Conservation (phyloP, 148 eudicot genomes). For the Selenicereus undatus region DNA sequence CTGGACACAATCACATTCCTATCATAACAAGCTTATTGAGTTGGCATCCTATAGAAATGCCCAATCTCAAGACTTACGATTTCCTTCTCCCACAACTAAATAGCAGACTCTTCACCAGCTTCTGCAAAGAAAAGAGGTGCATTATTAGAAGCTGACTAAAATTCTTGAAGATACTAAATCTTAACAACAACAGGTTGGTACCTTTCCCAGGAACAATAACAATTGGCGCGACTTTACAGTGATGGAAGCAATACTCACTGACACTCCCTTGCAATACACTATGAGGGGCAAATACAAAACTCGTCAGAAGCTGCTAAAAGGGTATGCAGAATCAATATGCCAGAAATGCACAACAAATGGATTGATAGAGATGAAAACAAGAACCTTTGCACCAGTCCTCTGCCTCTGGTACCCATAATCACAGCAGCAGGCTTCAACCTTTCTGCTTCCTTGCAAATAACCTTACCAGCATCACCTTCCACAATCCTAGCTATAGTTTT, state of each 20-base stretch:
- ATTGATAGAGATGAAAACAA: neutral
- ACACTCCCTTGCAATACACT: constrained; percentile 94
- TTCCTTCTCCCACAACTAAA: constrained; percentile 30
- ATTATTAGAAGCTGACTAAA: constrained; percentile 11
- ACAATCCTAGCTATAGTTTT: constrained; percentile 65
- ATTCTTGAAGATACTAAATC: neutral
- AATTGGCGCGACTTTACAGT: constrained; percentile 77
- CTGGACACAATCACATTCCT: neutral
- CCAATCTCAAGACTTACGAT: constrained; percentile 12
- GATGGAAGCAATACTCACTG: constrained; percentile 82
- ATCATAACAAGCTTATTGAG: neutral
- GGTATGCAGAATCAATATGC: neutral
- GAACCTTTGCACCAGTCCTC: constrained; percentile 78
- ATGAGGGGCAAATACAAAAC: constrained; percentile 2
- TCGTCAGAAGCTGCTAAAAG: neutral
- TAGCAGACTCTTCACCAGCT: constrained; percentile 76
- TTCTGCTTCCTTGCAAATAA: constrained; percentile 82
- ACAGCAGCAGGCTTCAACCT: constrained; percentile 82
- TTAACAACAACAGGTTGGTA: constrained; percentile 16
- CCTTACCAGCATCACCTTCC: constrained; percentile 91
- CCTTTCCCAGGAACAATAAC: constrained; percentile 92
- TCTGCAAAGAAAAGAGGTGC: constrained; percentile 38
- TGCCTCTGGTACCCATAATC: constrained; percentile 82
- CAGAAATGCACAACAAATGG: neutral
- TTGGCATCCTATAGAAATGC: neutral